Evolutionary conservation across 441 rosid genomes (phyloP), one percentile per base, ranked within the genome.

Genomic region (Euphorbia corollata): DNA sequence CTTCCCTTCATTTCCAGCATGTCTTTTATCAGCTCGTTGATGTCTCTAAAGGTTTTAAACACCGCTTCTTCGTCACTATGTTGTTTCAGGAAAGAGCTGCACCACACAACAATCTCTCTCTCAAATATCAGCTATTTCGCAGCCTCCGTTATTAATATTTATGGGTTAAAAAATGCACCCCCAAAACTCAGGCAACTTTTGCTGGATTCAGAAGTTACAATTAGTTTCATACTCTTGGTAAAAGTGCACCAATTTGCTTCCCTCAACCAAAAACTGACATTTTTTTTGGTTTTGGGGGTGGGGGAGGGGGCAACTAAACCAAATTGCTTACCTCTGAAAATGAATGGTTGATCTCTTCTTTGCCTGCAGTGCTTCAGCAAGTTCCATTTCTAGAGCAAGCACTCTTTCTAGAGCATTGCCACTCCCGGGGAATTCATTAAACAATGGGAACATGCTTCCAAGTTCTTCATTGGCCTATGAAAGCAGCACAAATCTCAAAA

Each of bases 11-110:
- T 56, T 75, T 90, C 89, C 76, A 95, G 77, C 92, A 85, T 90
- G 74, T 90, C 98, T 71, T 84, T 88, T 38, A 95, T 92, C 74
- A 92, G 84, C 65, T 88, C 87, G 65, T 95, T 95, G 79, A 90
- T 95, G 83, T 95, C 97, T 79, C 85, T 92, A 70, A 95, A 95
- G 82, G 97, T 92, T 78, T 85, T 88, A 78, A 92, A 88, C 72
- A 92, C 83, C 58, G 96, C 92, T 84, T 90, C 89, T 74, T 92
- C 95, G 12, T 92, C 87, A 10, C 79, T 71, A 65, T 90, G 98
- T 75, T 85, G 92, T 75, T 86, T 86, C 80, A 90, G 80, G 86
- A 95, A 95, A 48, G 93, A 88, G 77, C 97, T 95, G 95, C 60
- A 75, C 63, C 73, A 78, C 23, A 43, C 1, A 13, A 51, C 19